Percentiles rank a stretch among this genome's conserved stretches.
Conservation (phyloP, 768 basidiomycete species). For the Naganishia vaughanmartiniae region DNA sequence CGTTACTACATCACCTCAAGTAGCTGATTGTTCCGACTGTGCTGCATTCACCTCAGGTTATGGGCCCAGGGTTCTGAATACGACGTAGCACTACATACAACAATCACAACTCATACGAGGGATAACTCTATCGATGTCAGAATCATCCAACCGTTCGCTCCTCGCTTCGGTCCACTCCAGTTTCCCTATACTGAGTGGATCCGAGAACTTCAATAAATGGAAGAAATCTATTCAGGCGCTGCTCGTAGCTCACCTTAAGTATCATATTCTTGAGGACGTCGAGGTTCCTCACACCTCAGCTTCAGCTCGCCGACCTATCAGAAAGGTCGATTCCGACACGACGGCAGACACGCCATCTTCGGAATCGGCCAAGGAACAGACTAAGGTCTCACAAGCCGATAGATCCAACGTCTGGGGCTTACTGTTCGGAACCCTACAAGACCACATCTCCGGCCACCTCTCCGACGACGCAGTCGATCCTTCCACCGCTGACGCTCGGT, state of each 20-base stretch:
- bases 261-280: background rate
- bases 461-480: background rate
- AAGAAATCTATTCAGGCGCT: background rate
- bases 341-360: background rate
- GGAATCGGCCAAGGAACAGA: background rate
- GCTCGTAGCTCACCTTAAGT: background rate
- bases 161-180: background rate
- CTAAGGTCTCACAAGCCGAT: background rate
- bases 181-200: background rate
- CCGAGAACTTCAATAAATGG: background rate
- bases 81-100: background rate
- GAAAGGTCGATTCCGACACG: background rate
- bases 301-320: background rate
- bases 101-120: no score
- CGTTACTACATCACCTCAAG: no score
- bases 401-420: background rate
- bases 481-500: background rate
- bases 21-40: no score
- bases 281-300: background rate
- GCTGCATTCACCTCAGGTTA: no score
- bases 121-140: background rate
- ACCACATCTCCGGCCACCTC: background rate
- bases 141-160: background rate
- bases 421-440: background rate
- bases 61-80: slow-evolving; percentile 9